Base-by-base conservation (phyloP, 1,284 basidiomycete genomes). In the Ceratorhiza oryzae-sativae region DNA sequence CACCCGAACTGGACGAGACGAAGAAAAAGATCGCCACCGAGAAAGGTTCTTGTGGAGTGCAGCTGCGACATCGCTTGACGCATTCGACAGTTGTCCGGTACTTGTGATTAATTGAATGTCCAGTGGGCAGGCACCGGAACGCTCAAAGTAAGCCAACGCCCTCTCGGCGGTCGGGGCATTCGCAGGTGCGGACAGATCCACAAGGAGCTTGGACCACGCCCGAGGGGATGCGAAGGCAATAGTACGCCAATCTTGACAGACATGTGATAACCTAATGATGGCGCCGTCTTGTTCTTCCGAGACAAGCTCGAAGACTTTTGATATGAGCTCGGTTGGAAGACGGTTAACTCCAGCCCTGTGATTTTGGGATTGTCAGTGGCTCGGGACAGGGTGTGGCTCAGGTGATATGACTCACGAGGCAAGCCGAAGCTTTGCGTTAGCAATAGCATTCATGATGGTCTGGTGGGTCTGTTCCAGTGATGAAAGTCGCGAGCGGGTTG, bases 21-120 rank as follows among this genome's bases (percentile, higher is more conserved):
- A 71, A 46, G 70, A 71, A 71, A 71, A 71, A 1, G 70, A 61
- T n/a, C 70, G 70, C 70, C 70, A 71, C 10, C 70, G 70, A 23
- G 59, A 39, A 34, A 71, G 42, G n/a, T n/a, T 51, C 18, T 59
- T 39, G 58, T 25, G 59, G 9, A 71, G 48, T 8, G 58, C 48
- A 3, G 15, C 36, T 18, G 59, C 39, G 25, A 71, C 58, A n/a
- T 58, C 55, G 48, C 61, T 71, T 42, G 68, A 60, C 46, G 68
- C 46, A 36, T 62, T 59, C 12, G 49, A 45, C 48, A 46, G 27
- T 48, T 62, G 48, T 34, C 59, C 48, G 48, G 34, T 53, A 18
- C 58, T 71, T 18, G 58, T 51, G 12, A 71, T 62, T 4, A 71
- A 34, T 32, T 45, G 70, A 15, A 71, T 36, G 55, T 71, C 70